A percentile compares a stretch with the other conserved stretches of the same genome.
phyloP scores from a whole-genome alignment of 2,329 filamentous ascomycete genomes.

The Talaromyces marneffei region DNA sequence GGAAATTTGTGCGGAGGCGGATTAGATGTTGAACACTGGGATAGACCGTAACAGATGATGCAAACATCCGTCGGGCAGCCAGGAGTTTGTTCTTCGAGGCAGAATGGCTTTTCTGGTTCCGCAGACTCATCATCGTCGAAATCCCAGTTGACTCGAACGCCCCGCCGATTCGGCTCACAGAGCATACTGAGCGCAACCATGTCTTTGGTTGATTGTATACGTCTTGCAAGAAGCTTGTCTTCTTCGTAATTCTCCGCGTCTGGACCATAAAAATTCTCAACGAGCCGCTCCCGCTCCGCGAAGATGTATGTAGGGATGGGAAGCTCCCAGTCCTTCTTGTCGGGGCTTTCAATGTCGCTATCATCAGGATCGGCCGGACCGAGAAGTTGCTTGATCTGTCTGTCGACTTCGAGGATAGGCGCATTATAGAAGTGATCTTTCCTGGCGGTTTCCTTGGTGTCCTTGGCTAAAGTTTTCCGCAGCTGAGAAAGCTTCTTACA shows the following conservation, averaged over 20 bases:
- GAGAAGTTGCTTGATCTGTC: conserved; percentile 25
- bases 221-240: conserved; percentile 22
- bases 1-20: conserved; percentile 21
- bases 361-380: conserved; percentile 51
- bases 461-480: conserved; percentile 15
- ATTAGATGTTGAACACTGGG: conserved; percentile 20
- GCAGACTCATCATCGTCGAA: conserved; percentile 14
- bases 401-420: conserved; percentile 22
- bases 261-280: conserved; percentile 25
- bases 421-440: conserved; percentile 23
- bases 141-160: conserved; percentile 22
- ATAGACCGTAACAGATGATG: conserved; percentile 25
- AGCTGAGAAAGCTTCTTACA: conserved; percentile 6
- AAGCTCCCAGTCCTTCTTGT: conserved; percentile 67
- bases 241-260: conserved; percentile 22
- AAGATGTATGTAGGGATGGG: conserved; percentile 22
- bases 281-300: conserved; percentile 19
- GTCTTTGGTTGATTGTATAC: conserved; percentile 26
- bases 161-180: conserved; percentile 21
- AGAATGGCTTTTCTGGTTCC: conserved; percentile 16
- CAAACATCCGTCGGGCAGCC: conserved; percentile 22
- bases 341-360: conserved; percentile 64
- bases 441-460: conserved; percentile 20
- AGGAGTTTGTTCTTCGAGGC: conserved; percentile 15
- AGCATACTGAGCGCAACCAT: conserved; percentile 23